Conservation (phyloP, 2,329 filamentous ascomycete species). For the Diplocarpon mali region DNA sequence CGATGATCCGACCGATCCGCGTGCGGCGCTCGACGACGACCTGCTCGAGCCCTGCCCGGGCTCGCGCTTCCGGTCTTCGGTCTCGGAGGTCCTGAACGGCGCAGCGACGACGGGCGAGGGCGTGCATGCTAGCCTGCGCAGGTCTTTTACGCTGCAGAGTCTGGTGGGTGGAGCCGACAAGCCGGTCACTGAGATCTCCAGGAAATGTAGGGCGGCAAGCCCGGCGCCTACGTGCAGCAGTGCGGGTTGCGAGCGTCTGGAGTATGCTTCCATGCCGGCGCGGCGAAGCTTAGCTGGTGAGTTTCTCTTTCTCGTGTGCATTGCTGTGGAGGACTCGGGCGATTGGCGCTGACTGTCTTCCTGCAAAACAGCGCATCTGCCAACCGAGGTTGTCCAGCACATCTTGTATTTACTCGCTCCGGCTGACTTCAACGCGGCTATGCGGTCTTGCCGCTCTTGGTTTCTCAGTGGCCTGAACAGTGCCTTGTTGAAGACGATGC, state of each 20-base stretch:
- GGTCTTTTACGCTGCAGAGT: not conserved
- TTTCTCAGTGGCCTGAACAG: slow-evolving; percentile 44
- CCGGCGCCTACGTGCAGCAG: slow-evolving; percentile 5
- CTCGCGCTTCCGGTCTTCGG: slow-evolving; percentile 14
- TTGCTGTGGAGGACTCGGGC: no score
- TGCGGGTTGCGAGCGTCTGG: slow-evolving; percentile 4
- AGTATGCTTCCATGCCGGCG: not conserved
- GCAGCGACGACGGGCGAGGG: not conserved
- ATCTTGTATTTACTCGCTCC: slow-evolving; percentile 29
- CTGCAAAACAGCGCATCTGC: slow-evolving; percentile 9
- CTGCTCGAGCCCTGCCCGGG: slow-evolving; percentile 24
- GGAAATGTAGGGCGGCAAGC: slow-evolving; percentile 7
- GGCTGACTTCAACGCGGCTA: slow-evolving; percentile 45
- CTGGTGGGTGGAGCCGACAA: not conserved
- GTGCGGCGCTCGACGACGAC: slow-evolving; percentile 23
- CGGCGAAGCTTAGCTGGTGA: no score
- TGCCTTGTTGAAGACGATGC: slow-evolving; percentile 39
- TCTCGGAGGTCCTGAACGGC: slow-evolving; percentile 19
- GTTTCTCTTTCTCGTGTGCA: no score
- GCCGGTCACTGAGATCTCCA: slow-evolving; percentile 10
- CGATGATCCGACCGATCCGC: slow-evolving; percentile 21
- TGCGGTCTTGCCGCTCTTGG: slow-evolving; percentile 49
- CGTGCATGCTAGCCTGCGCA: not conserved
- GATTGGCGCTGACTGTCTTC: no score
- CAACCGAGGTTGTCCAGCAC: slow-evolving; percentile 30